Evolutionary conservation across 1,284 basidiomycete species (phyloP), one percentile per base, ranked within the genome.

Genomic region (Papiliotrema fonsecae): DNA sequence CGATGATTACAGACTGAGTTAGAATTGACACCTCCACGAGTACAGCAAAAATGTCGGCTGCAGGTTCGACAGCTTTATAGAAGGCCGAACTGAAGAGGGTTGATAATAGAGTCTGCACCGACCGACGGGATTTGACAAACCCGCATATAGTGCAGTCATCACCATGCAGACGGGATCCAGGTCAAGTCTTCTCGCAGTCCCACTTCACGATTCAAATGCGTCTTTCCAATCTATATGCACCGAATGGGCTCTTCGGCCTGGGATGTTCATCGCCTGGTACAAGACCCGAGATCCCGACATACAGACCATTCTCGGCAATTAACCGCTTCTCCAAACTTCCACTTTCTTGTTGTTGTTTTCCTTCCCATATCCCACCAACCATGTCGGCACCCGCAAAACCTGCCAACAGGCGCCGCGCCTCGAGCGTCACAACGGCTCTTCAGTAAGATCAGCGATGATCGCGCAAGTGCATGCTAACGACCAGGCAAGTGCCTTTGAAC

Each of bases 401-500:
- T 18, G 42, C 24, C 3, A 52, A 57, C 28, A 46, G 65, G 32
- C 51, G 59, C n/a, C 57, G 65, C 28, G 64, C 61, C 44, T 64
- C 63, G 5, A 69, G 65, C 38, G 62, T 67, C 22, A 66, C 66
- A 4, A 57, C 49, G 19, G 65, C 65, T 4, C 57, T 70, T 31
- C 64, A 59, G 68, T 70, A 30, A 53, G 63, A 10, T 3, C 11
- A 27, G 13, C 6, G 7, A 14, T 21, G 11, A 22, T 31, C 13
- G 19, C 27, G 31, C 9, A 19, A 11, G 31, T 9, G 16, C 30
- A 6, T 27, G 21, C 27, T 34, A 32, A 25, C 21, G 44, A 9
- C 27, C 19, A 70, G 67, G n/a, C 65, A 65, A 47, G 58, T 69
- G 31, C 68, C 68, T 3, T 52, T 70, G 25, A 66, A 69, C 48